These are phyloP conservation scores for Xylaria bambusicola DNA, from an alignment of 495 filamentous ascomycete species.

Conservation along the genomic window DNA sequence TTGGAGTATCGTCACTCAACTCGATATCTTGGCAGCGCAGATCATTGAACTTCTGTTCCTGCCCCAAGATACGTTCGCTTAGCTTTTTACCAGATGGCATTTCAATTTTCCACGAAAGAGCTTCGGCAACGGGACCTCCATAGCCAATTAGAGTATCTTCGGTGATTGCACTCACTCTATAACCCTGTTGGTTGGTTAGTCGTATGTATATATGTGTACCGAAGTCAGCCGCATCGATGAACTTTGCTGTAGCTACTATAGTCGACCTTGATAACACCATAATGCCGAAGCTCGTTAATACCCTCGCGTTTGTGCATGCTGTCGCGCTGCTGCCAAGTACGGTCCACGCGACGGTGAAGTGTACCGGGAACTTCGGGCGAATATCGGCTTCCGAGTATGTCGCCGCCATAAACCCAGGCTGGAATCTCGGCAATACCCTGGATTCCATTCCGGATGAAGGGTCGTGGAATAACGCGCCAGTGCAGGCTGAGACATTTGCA, in stretches of 20 bases:
- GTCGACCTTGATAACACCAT: not conserved
- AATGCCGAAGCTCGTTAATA: not conserved
- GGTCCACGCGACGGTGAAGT: slow-evolving; percentile 1
- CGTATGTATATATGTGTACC: not conserved
- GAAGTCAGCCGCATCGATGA: not conserved
- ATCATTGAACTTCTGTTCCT: slow-evolving; percentile 1
- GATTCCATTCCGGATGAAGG: slow-evolving; percentile 61
- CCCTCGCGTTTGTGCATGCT: slow-evolving; percentile 1
- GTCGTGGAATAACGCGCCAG: slow-evolving; percentile 59
- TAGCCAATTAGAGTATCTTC: not conserved
- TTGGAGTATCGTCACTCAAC: too few species aligned
- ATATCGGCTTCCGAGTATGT: slow-evolving; percentile 21
- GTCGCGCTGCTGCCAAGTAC: slow-evolving; percentile 6
- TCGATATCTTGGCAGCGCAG: too few species aligned
- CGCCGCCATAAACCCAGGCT: slow-evolving; percentile 64
- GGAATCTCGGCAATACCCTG: slow-evolving; percentile 62
- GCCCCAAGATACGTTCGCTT: not conserved
- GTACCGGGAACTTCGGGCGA: slow-evolving; percentile 3
- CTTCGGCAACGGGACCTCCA: not conserved
- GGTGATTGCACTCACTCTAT: not conserved
- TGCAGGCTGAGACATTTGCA: slow-evolving; percentile 52
- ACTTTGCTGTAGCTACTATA: not conserved
- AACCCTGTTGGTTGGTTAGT: not conserved
- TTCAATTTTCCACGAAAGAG: slow-evolving; percentile 13
- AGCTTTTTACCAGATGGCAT: not conserved